These are phyloP conservation scores for Purshia tridentata DNA, from an alignment of 306 rosid genomes.

Conservation along the genomic window DNA sequence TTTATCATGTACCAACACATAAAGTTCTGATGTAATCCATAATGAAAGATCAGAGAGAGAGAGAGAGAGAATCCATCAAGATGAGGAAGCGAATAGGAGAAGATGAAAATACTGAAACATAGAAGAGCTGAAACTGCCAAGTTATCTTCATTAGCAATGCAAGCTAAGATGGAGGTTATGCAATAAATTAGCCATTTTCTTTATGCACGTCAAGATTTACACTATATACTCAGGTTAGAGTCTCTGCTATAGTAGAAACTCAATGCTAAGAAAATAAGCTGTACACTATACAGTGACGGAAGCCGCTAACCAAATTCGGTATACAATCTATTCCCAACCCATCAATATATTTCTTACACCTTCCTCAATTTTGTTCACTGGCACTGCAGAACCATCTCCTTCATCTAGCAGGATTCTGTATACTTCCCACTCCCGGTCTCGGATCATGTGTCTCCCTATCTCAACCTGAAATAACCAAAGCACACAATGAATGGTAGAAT, in stretches of 20 bases:
- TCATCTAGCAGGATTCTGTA: constrained; percentile 54
- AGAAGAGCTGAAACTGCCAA: constrained; percentile 1
- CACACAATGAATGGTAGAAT: background rate
- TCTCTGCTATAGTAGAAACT: background rate
- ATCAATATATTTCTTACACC: constrained; percentile 50
- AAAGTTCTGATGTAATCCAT: background rate
- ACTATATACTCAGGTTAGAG: background rate
- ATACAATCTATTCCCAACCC: constrained; percentile 44
- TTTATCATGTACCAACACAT: background rate
- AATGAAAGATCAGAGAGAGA: background rate
- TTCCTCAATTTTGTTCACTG: constrained; percentile 41
- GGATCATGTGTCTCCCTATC: constrained; percentile 47
- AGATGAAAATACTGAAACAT: background rate
- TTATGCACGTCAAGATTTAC: background rate
- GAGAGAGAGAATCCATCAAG: background rate
- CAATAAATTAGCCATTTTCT: background rate
- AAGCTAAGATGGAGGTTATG: background rate
- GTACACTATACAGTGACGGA: constrained; percentile 26
- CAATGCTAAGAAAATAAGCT: constrained; percentile 9
- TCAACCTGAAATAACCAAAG: constrained; percentile 40
- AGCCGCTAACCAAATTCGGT: background rate
- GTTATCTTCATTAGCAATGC: background rate
- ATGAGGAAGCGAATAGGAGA: background rate
- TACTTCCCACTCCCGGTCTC: constrained; percentile 59
- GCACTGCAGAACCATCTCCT: constrained; percentile 30